Base-by-base conservation (phyloP, 1,284 basidiomycete genomes). In the Quambalaria eucalypti region DNA sequence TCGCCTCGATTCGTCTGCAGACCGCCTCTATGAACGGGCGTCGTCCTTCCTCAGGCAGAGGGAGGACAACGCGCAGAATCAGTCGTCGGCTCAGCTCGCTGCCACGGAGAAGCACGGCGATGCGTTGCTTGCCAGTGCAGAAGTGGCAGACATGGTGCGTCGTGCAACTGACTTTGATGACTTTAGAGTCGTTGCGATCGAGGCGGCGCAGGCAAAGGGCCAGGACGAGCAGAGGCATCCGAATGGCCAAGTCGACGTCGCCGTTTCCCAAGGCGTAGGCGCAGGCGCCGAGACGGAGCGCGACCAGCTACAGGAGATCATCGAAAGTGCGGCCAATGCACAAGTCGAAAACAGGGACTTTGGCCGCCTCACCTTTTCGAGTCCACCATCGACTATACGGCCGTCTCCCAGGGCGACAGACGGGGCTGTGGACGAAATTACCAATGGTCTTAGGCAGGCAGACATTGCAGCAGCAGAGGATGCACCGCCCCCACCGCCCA, bases 1-100 rank as follows among this genome's bases (percentile, higher is more conserved):
- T 51, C 59, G 62, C 51, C 62, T 69, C 40, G 59, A 71, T 55
- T 52, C 53, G 21, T 52, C 61, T 48, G 63, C 63, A 4, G 68
- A 71, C 50, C 55, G 53, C 2, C 60, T 71, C 36, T 71, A 67
- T 46, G 62, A 71, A 30, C 56, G 68, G 1, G 68, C 67, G 2
- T 59, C 60, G 19, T 39, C 59, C 14, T 56, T 67, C 9, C 58
- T 71, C 44, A 57, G 57, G n/a, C 56, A 59, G n/a, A 54, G 57
- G 4, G 30, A 56, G 1, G 48, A 59, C 30, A 56, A 57, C 10
- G 59, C 60, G 12, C 33, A 54, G 0, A 56, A 56, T 0, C 60
- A 61, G 26, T 54, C 61, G 31, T 60, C 52, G 40, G 60, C 65
- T 42, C 59, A 54, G 1, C 46, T 65, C 10, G 52, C 65, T 12